Conservation (phyloP, 768 basidiomycete species). For the Naganishia friedmannii region DNA sequence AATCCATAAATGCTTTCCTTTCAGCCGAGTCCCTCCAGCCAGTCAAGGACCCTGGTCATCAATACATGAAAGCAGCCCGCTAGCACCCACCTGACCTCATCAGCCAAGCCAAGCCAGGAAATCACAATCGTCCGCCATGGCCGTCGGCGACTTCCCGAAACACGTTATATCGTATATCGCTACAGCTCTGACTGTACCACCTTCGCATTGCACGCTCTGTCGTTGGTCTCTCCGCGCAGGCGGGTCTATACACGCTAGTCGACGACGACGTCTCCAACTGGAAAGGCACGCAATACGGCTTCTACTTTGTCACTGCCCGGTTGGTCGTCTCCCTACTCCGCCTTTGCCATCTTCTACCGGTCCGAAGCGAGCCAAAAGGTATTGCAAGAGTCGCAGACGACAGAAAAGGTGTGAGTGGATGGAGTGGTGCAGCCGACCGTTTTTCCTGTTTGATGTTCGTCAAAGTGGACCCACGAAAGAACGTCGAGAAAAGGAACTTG, state of each 20-base stretch:
- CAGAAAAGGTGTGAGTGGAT: not conserved
- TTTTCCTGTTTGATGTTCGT: not conserved
- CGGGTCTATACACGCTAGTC: constrained; percentile 40
- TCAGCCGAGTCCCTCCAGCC: no score
- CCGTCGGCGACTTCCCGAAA: no score
- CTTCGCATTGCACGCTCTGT: constrained; percentile 39
- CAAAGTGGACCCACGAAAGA: not conserved
- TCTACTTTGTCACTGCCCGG: constrained; percentile 38
- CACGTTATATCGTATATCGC: no score
- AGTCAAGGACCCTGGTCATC: no score
- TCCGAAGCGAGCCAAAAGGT: constrained; percentile 19
- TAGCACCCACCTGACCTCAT: no score
- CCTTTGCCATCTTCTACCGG: constrained; percentile 28
- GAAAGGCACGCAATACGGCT: constrained; percentile 38
- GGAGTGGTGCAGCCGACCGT: not conserved
- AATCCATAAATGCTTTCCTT: no score
- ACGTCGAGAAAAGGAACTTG: not conserved
- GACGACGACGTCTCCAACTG: constrained; percentile 39
- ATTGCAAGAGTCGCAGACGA: not conserved
- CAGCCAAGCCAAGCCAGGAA: no score
- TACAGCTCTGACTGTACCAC: not conserved
- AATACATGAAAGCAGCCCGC: no score
- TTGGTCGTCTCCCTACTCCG: constrained; percentile 13
- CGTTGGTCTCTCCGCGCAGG: constrained; percentile 45
- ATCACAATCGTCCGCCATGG: no score